phyloP scores from a whole-genome alignment of 1,284 basidiomycete species.

The Xerocomus tenax region DNA sequence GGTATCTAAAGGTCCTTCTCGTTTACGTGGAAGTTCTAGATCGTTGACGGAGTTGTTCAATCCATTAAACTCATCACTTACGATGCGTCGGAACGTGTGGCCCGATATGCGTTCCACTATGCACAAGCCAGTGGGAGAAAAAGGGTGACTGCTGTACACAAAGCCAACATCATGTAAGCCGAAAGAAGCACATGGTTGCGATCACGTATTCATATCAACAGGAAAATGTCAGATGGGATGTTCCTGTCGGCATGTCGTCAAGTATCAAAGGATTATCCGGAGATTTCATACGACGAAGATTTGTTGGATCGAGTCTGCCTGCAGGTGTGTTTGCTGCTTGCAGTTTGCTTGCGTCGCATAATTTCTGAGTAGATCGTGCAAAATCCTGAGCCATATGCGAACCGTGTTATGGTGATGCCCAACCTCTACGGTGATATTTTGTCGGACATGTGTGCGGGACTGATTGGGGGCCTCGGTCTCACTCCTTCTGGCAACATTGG shows the following conservation, averaged over 20 bases:
- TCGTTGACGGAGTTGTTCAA: constrained; percentile 97
- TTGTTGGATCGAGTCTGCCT: constrained; percentile 95
- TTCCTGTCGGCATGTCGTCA: constrained; percentile 96
- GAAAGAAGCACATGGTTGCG: constrained; percentile 2
- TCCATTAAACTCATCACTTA: constrained; percentile 99
- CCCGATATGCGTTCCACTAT: constrained; percentile 97
- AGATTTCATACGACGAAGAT: constrained; percentile 94
- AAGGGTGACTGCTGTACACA: constrained; percentile 97
- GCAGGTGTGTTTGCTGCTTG: constrained; percentile 44
- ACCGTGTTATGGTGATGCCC: constrained; percentile 99
- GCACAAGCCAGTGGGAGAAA: constrained; percentile 81
- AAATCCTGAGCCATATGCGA: constrained; percentile 89
- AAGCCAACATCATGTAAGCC: constrained; percentile 95
- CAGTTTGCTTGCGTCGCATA: constrained; percentile 1
- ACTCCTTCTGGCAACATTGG: constrained; percentile 99
- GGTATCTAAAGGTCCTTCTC: background rate
- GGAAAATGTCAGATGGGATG: constrained; percentile 99
- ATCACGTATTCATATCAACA: constrained; percentile 27
- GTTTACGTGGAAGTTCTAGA: constrained; percentile 35
- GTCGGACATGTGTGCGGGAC: constrained; percentile 97
- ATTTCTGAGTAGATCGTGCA: constrained; percentile 61
- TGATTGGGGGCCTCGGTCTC: constrained; percentile 95
- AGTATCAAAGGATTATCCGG: constrained; percentile 93
- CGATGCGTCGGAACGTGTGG: constrained; percentile 97
- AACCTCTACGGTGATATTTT: constrained; percentile 97